phyloP scores from a whole-genome alignment of 805 yeast genomes.

The Kuraishia capsulata region DNA sequence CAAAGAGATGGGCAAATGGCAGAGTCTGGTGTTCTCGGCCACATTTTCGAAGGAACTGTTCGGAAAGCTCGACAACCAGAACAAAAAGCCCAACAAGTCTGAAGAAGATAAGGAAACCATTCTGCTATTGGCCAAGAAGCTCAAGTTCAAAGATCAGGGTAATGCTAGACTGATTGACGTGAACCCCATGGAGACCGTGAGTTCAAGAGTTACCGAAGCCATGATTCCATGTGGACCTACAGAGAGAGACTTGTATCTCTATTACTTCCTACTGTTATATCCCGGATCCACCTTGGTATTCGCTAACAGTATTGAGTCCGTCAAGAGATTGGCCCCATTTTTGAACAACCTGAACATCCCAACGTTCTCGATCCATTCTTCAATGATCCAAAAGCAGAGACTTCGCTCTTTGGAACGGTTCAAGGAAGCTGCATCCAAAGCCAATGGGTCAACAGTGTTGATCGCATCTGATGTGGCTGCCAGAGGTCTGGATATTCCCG shows the following conservation, averaged over 20 bases:
- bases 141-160: conserved; percentile 53
- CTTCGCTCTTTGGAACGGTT: conserved; percentile 78
- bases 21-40: conserved; percentile 91
- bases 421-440: conserved; percentile 36
- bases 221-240: conserved; percentile 84
- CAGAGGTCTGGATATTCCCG: conserved; percentile 89
- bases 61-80: conserved; percentile 48
- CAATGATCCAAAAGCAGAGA: conserved; percentile 93
- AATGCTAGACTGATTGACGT: conserved; percentile 72
- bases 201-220: conserved; percentile 71
- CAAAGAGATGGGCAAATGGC: conserved; percentile 41
- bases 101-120: conserved; percentile 52
- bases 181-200: conserved; percentile 76
- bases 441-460: conserved; percentile 52
- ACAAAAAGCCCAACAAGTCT: conserved; percentile 15
- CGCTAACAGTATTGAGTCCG: conserved; percentile 93
- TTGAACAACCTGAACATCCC: conserved; percentile 62
- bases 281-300: conserved; percentile 88
- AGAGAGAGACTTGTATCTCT: conserved; percentile 84
- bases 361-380: conserved; percentile 75
- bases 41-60: conserved; percentile 82
- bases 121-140: conserved; percentile 54
- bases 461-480: conserved; percentile 98
- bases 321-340: conserved; percentile 73
- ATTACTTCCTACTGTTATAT: conserved; percentile 77